A percentile compares a stretch with the other conserved stretches of the same genome.
Conservation (phyloP, 106 monocot genomes). For the Dendrobium huoshanense region DNA sequence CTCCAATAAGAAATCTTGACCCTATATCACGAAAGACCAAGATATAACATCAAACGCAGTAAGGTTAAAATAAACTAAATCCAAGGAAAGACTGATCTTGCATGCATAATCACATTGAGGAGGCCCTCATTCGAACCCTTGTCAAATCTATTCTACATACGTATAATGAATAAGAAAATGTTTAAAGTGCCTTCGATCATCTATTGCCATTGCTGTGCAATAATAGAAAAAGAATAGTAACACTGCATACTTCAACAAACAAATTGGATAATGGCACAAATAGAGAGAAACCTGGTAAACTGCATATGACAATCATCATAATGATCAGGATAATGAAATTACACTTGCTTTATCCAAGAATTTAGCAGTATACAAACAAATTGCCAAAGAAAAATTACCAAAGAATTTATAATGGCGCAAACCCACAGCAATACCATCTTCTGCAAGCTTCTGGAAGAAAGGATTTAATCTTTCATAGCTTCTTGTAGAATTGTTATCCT, state of each 20-base stretch:
- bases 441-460: conserved; percentile 40
- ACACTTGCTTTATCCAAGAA: neutral
- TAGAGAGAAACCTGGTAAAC: neutral
- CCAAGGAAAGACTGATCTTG: too few species aligned
- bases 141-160: too few species aligned
- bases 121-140: too few species aligned
- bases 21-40: too few species aligned
- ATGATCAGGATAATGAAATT: neutral
- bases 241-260: neutral
- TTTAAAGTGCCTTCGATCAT: neutral
- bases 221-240: neutral
- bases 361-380: neutral
- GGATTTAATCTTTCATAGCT: neutral
- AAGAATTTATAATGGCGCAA: conserved; percentile 58
- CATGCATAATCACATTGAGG: too few species aligned
- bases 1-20: too few species aligned
- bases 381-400: conserved; percentile 28
- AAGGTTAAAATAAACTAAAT: too few species aligned
- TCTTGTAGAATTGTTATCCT: neutral
- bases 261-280: neutral
- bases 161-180: neutral
- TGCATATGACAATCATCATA: neutral
- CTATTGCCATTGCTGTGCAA: neutral
- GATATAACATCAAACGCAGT: too few species aligned
- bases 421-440: conserved; percentile 57